Evolutionary conservation across 2,329 filamentous ascomycete genomes (phyloP).

Genomic region (Xylariaceae sp.): DNA sequence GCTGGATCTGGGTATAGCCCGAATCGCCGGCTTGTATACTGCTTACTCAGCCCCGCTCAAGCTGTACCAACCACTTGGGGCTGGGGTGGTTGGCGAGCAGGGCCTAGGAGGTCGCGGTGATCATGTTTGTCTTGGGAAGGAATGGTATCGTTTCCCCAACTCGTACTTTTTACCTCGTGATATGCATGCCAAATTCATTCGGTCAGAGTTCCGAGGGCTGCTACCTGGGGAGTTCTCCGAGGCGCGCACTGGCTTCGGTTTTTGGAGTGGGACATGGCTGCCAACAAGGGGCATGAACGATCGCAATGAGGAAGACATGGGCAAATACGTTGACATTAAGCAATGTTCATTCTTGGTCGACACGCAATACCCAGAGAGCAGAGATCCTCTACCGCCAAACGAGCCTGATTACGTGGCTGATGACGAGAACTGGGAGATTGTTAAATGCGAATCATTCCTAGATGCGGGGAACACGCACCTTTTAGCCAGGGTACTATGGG

Average conservation of each 20-base stretch:
- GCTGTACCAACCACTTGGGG: conserved; percentile 69
- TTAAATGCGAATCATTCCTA: conserved; percentile 78
- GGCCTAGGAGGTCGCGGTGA: conserved; percentile 63
- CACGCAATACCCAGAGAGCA: conserved; percentile 70
- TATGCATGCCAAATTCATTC: conserved; percentile 86
- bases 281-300: conserved; percentile 88
- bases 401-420: conserved; percentile 84
- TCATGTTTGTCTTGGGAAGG: conserved; percentile 86
- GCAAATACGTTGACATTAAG: conserved; percentile 81
- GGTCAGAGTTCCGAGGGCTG: conserved; percentile 85
- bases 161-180: conserved; percentile 87
- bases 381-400: conserved; percentile 56
- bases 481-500: conserved; percentile 77
- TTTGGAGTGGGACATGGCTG: conserved; percentile 83
- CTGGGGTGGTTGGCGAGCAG: conserved; percentile 48
- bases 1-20: conserved; percentile 67
- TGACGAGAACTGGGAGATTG: conserved; percentile 71
- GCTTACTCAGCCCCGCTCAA: conserved; percentile 81
- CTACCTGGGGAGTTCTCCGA: conserved; percentile 90
- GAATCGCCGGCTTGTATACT: conserved; percentile 75
- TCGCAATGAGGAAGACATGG: conserved; percentile 79
- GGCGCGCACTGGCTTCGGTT: conserved; percentile 66
- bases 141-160: conserved; percentile 97
- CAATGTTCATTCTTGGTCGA: conserved; percentile 86
- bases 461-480: conserved; percentile 75